Base-by-base conservation (phyloP, 2,329 filamentous ascomycete species). In the Neofusicoccum cordaticola region DNA sequence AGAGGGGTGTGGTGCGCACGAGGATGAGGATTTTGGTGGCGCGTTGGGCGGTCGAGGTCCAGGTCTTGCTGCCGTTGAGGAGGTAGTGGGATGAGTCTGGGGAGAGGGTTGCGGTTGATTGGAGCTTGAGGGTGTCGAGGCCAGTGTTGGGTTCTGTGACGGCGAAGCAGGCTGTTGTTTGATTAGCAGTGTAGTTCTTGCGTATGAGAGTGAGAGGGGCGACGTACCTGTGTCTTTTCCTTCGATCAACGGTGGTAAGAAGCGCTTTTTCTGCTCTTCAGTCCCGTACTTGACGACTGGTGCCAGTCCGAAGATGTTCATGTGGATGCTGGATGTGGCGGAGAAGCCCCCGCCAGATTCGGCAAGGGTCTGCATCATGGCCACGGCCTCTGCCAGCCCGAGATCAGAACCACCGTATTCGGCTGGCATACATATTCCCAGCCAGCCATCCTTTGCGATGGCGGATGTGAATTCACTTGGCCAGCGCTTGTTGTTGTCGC, bases 1-100 rank as follows among this genome's bases (percentile, higher is more conserved):
- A 88, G 0, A 89, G 69, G 0, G 89, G 84, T 0, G 87, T 91
- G 0, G 91, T 96, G 1, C 92, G 85, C 0, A 91, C 91, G 0
- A 96, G 83, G 0, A 96, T 82, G 2, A 96, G 88, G 91, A 96
- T 96, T 70, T 91, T 91, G 3, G 84, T 83, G 0, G 92, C 91
- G 0, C 94, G 89, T 73, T 96, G 91, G 0, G 92, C 92, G 62
- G 87, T 93, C 0, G 91, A 91, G 63, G 95, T 96, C 92, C 91
- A 96, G 62, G 94, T 93, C 79, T 96, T 96, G 73, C 94, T 90
- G 0, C 92, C 91, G 0, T 86, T 85, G 11, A 96, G 82, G 1
- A 78, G 80, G 73, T 93, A 96, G 4, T 80, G 83, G 15, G 84
- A 80, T 0, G 84, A 85, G 22, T 86, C 84, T 5, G 83, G 85